Conservation (phyloP, 2,329 filamentous ascomycete species). For the Chalaropsis thielavioides region DNA sequence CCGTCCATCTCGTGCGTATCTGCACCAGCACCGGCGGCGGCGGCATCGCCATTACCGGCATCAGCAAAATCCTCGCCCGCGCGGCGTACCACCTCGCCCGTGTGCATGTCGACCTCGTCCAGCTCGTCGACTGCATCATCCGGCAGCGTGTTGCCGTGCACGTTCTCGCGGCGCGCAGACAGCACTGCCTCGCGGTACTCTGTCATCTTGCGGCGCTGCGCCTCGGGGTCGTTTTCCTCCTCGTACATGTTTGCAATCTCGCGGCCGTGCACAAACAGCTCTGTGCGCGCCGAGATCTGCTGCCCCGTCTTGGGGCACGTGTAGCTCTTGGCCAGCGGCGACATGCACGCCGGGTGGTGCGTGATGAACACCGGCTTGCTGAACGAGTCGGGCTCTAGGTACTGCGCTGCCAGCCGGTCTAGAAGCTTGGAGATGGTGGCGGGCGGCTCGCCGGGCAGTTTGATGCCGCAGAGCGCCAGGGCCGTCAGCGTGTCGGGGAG, state of each 20-base stretch:
- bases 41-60: not conserved
- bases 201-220: slow-evolving; percentile 71
- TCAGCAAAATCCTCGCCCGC: not conserved
- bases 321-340: slow-evolving; percentile 81
- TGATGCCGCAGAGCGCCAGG: slow-evolving; percentile 43
- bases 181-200: slow-evolving; percentile 29
- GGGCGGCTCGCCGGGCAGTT: slow-evolving; percentile 49
- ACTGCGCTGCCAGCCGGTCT: slow-evolving; percentile 61
- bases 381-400: slow-evolving; percentile 63
- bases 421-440: slow-evolving; percentile 54
- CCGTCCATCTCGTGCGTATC: not conserved
- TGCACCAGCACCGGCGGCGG: not conserved
- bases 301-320: slow-evolving; percentile 53
- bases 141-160: slow-evolving; percentile 19
- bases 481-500: slow-evolving; percentile 39
- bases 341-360: slow-evolving; percentile 80
- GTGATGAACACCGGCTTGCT: slow-evolving; percentile 66
- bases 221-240: slow-evolving; percentile 86
- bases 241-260: slow-evolving; percentile 97
- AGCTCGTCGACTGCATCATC: slow-evolving; percentile 21
- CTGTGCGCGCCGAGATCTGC: slow-evolving; percentile 63
- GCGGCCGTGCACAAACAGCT: slow-evolving; percentile 65
- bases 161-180: slow-evolving; percentile 21
- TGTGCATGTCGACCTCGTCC: slow-evolving; percentile 28
- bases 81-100: slow-evolving; percentile 15